Evolutionary conservation across 345 rosid genomes (phyloP), one percentile per base, ranked within the genome.

Genomic region (Reutealis trisperma): DNA sequence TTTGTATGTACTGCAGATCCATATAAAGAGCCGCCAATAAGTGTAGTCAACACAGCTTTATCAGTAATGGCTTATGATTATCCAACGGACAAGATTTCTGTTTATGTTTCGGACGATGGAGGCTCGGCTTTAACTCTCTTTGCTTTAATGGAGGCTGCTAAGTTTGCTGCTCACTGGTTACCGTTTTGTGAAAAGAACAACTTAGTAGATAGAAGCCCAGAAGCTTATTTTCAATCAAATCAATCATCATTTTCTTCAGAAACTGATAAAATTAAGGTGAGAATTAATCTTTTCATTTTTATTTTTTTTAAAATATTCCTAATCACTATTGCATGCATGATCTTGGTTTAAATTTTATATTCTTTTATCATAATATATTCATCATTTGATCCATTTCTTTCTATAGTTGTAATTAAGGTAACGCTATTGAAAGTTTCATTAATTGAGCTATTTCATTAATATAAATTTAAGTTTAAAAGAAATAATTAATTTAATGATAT

Each of bases 1-100:
- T 90, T 92, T 69, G 76, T 94, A 59, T 94, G 97, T 90, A 92
- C 98, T 15, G 96, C 98, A 42, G 97, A 92, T 82, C 98, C 98
- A 0, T 87, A 82, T 83, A 94, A 89, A 81, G 98, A 94, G 80
- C 98, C 97, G 10, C 98, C 98, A 0, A 71, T 89, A 10, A 81
- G 79, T 60, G 92, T 88, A 55, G 94, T 85, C 65, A 92, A 88
- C 87, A 91, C 98, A 1, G 91, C 87, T 10, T 81, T 94, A 68
- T 94, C 98, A 0, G 90, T 87, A 60, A 84, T 94, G 93, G 93
- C 90, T 1, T 94, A 89, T 22, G 91, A 90, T 41, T 94, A 94
- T 77, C 98, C 98, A 3, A 18, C 84, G 2, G 87, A 89, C 72
- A 94, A 89, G 85, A 37, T 91, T 27, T 87, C 97, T 14, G 85